Base-by-base conservation (phyloP, 139 green algal species). In the Chlamydomonas sp. region DNA sequence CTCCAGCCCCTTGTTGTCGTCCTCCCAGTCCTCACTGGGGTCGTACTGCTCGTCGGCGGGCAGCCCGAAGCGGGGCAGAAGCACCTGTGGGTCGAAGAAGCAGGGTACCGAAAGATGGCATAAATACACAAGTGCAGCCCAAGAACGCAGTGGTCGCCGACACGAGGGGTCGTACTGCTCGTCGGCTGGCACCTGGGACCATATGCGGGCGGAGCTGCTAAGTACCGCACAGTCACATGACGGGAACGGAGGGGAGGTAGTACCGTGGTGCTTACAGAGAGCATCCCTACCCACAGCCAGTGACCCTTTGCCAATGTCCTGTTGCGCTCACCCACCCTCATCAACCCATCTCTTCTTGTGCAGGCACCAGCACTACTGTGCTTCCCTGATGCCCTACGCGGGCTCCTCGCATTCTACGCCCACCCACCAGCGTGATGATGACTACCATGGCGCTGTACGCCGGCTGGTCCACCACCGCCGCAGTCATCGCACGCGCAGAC, bases 371-470 rank as follows among this genome's bases (percentile, higher is more conserved):
- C 31, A 49, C 31, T 49, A 49, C 31, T 49, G 31, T 49, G 31
- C 31, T 49, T 49, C 31, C 31, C 31, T 49, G 31, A 49, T 49
- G 64, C 64, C 9, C 64, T 12, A 69, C 9, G 8, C 69, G 10
- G 2, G 10, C 2, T 2, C 69, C 69, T 5, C 17, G 9, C 1
- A 2, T 18, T 18, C 15, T 7, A 18, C 69, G 18, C 5, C 1
- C 0, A 5, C 79, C 2, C 77, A 91, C 88, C 84, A 91, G 58
- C 72, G 87, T 86, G 57, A 91, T 77, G 20, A 83, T 3, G 17
- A 91, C 88, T 62, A 91, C 88, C 83, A 91, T 87, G 10, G 88
- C 88, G 68, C 61, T 73, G 78, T 91, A 91, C 16, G 84, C 67
- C 31, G 88, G 75, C 72, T 89, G 64, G 49, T 86, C 82, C 20